Percentiles rank a stretch among this genome's conserved stretches.
Evolutionary conservation across 2,329 filamentous ascomycete species (phyloP).

Genomic region (Fusarium haematococcum): DNA sequence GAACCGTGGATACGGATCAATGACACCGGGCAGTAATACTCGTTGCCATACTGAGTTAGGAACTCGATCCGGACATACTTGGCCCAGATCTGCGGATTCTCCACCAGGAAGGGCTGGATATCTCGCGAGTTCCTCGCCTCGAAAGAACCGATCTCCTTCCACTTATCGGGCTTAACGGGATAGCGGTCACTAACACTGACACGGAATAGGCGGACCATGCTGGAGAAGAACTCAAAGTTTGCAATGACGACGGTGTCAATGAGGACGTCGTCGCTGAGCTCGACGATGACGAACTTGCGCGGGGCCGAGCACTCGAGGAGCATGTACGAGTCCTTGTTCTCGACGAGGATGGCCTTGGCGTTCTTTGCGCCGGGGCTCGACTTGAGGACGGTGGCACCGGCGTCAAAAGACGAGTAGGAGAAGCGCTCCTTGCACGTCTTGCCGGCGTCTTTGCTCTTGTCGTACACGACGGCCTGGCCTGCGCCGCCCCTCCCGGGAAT

Average conservation of each 20-base stretch:
- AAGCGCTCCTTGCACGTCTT: slow-evolving; percentile 98
- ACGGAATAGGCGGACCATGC: slow-evolving; percentile 91
- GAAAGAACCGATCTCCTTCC: slow-evolving; percentile 89
- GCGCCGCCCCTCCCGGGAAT: slow-evolving; percentile 32
- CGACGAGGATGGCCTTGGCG: slow-evolving; percentile 86
- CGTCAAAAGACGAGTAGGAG: slow-evolving; percentile 98
- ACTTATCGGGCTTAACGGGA: slow-evolving; percentile 90
- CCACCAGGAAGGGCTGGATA: slow-evolving; percentile 93
- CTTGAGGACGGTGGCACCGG: slow-evolving; percentile 92
- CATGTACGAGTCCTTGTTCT: slow-evolving; percentile 99
- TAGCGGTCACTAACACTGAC: slow-evolving; percentile 95
- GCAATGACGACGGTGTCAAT: slow-evolving; percentile 97
- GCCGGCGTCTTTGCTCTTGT: slow-evolving; percentile 89
- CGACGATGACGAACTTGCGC: slow-evolving; percentile 95
- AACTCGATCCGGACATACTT: slow-evolving; percentile 94
- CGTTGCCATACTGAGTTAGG: slow-evolving; percentile 91
- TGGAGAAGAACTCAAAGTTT: slow-evolving; percentile 99
- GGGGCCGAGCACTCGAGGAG: slow-evolving; percentile 86
- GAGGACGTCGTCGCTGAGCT: slow-evolving; percentile 86
- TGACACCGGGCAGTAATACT: slow-evolving; percentile 96
- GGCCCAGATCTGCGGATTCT: slow-evolving; percentile 95
- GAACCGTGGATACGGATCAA: slow-evolving; percentile 93
- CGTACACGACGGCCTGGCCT: slow-evolving; percentile 58
- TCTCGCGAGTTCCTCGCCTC: slow-evolving; percentile 93
- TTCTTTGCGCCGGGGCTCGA: slow-evolving; percentile 89